Evolutionary conservation across 495 filamentous ascomycete genomes (phyloP), one percentile per base, ranked within the genome.

Genomic region (Pyrenopolyporus hunteri): DNA sequence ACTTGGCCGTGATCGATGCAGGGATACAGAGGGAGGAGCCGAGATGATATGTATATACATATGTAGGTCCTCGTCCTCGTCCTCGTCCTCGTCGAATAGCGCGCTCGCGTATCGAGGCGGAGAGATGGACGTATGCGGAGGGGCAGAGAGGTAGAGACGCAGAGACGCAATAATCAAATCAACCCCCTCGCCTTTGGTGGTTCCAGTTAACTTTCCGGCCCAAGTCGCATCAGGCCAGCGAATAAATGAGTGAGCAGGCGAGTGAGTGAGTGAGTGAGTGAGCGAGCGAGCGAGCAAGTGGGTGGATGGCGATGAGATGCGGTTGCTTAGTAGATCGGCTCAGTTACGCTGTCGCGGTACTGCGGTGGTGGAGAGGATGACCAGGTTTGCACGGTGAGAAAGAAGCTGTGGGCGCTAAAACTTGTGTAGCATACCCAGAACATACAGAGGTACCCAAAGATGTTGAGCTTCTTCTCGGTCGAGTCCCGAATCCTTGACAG

Each of bases 341-440:
- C 23, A 35, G 42, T 40, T 31, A 20, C 25, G 56, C 31, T 50
- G n/a, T n/a, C n/a, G n/a, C n/a, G n/a, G n/a, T n/a, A n/a, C n/a
- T n/a, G n/a, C 16, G 23, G 17, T 49, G 17, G 52, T 44, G 40
- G 51, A 55, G 59, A 56, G 51, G 42, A 45, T 25, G 42, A 45
- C 42, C 57, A 39, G 48, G 32, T 51, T 36, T 54, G 54, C 60
- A 58, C 54, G 60, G 60, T 57, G 54, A 64, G 29, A 49, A 29
- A 47, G 46, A 55, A 59, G 61, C 54, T 54, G 53, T 64, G 61
- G 61, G 61, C 61, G 54, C 54, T 57, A 64, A 64, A 64, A 10
- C 43, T 35, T 58, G n/a, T 49, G 50, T 22, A 54, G 44, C 53
- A 64, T 28, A 22, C 7, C n/a, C 9, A 7, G 28, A 45, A 28